Evolutionary conservation across 306 rosid species (phyloP).

Genomic region (Geum urbanum): DNA sequence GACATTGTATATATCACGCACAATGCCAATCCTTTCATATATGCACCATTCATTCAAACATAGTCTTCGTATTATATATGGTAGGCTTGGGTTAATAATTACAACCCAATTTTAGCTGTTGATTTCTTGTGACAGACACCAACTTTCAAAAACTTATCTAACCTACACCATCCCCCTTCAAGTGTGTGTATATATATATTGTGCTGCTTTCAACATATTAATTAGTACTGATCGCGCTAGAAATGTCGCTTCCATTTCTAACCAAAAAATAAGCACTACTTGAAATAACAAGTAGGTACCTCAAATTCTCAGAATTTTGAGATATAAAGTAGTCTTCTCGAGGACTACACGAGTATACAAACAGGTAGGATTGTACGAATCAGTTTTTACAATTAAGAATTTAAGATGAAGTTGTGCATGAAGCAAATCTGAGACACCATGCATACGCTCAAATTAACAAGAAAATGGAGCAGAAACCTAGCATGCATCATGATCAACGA

Average conservation of each 20-base stretch:
- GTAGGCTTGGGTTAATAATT: background rate
- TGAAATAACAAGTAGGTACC: too few relatives aligned
- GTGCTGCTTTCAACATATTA: too few relatives aligned
- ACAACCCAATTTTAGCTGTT: background rate
- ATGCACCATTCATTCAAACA: background rate
- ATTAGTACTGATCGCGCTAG: too few relatives aligned
- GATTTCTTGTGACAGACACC: constrained; percentile 1
- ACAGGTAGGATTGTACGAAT: too few relatives aligned
- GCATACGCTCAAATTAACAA: background rate
- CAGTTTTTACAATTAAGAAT: too few relatives aligned
- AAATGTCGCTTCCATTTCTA: too few relatives aligned
- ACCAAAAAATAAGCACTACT: too few relatives aligned
- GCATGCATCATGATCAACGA: background rate
- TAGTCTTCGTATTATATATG: background rate
- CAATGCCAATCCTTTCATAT: constrained; percentile 5
- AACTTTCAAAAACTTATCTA: background rate
- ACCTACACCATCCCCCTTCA: background rate
- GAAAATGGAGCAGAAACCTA: background rate
- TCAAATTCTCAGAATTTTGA: too few relatives aligned
- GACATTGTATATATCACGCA: background rate
- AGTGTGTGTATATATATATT: too few relatives aligned
- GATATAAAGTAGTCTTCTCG: too few relatives aligned
- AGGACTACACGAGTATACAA: too few relatives aligned
- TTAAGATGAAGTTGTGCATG: background rate
- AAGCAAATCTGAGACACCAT: background rate